A percentile compares a stretch with the other conserved stretches of the same genome.
Evolutionary conservation across 805 yeast species (phyloP).

Genomic region (Kodamaea restingae): DNA sequence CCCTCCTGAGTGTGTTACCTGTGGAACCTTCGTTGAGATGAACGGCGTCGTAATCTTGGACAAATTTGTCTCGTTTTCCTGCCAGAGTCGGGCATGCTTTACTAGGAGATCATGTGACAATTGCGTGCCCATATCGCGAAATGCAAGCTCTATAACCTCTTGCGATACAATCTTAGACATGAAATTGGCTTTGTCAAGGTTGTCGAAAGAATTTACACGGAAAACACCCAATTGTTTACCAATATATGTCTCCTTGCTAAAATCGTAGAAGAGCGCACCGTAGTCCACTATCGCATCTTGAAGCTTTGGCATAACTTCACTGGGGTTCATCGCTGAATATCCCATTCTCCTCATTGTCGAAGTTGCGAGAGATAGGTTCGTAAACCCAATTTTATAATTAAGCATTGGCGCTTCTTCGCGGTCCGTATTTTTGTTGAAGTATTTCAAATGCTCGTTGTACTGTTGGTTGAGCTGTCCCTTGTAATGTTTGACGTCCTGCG

Average conservation of each 20-base stretch:
- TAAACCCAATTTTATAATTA: slow-evolving; percentile 19
- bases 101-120: slow-evolving; percentile 31
- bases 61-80: slow-evolving; percentile 40
- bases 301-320: slow-evolving; percentile 27
- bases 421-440: slow-evolving; percentile 25
- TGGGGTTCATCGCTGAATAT: slow-evolving; percentile 30
- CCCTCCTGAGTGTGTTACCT: background rate
- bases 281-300: slow-evolving; percentile 36
- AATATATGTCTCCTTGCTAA: slow-evolving; percentile 26
- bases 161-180: slow-evolving; percentile 46
- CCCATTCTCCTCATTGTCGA: slow-evolving; percentile 34
- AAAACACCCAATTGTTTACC: slow-evolving; percentile 52
- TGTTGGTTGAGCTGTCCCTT: slow-evolving; percentile 45
- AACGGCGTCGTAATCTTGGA: slow-evolving; percentile 40
- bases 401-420: slow-evolving; percentile 4
- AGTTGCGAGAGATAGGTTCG: slow-evolving; percentile 30
- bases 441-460: slow-evolving; percentile 34
- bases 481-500: slow-evolving; percentile 34
- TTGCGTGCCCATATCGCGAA: slow-evolving; percentile 39
- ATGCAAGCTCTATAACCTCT: slow-evolving; percentile 44
- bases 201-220: slow-evolving; percentile 47
- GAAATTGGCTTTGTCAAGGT: slow-evolving; percentile 47
- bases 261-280: slow-evolving; percentile 45
- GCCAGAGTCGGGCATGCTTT: slow-evolving; percentile 46
- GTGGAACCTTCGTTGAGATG: slow-evolving; percentile 19